Base-by-base conservation (phyloP, 306 rosid species). In the Sphenostylis stenocarpa region DNA sequence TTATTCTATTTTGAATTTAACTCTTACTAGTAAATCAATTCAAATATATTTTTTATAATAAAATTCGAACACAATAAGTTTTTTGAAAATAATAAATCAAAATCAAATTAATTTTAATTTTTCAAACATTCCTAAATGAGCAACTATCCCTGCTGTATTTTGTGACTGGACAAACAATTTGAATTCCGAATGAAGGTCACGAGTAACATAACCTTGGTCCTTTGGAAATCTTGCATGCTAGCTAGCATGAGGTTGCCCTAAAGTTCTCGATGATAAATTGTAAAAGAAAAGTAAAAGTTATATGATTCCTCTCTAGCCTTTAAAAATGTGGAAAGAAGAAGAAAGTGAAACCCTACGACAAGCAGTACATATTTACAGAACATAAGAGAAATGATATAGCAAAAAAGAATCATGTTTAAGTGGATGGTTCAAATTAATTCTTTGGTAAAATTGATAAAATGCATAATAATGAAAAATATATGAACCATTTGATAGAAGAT, bases 261-360 rank as follows among this genome's bases (percentile, higher is more conserved):
- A 75, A 38, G 65, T 52, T 75, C 36, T 38, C 7, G 17, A 67
- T 73, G 73, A 65, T 69, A 71, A 56, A 77, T 70, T 75, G 71
- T 41, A 67, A 56, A 73, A 43, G 78, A 76, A 77, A 77, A 80
- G 85, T n/a, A 71, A 80, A 85, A 82, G 76, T 48, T 71, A 72
- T 33, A 55, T 15, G 82, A 78, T 56, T 63, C 81, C 31, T 56
- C 74, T 72, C 70, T 17, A 66, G 38, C 41, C 69, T 69, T 82
- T 77, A 21, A 61, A 85, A 67, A 38, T 63, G 28, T 49, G 21
- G 7, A 74, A 68, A 66, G 67, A 43, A 58, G 67, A 20, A 48
- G 66, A 62, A 86, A 81, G 82, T 12, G 72, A 73, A 82, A 19
- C 70, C 47, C 29, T 14, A 55, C 24, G 31, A 36, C 47, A 71